A percentile compares a stretch with the other conserved stretches of the same genome.
Evolutionary conservation across 768 basidiomycete species (phyloP).

Genomic region (Russula emetica): DNA sequence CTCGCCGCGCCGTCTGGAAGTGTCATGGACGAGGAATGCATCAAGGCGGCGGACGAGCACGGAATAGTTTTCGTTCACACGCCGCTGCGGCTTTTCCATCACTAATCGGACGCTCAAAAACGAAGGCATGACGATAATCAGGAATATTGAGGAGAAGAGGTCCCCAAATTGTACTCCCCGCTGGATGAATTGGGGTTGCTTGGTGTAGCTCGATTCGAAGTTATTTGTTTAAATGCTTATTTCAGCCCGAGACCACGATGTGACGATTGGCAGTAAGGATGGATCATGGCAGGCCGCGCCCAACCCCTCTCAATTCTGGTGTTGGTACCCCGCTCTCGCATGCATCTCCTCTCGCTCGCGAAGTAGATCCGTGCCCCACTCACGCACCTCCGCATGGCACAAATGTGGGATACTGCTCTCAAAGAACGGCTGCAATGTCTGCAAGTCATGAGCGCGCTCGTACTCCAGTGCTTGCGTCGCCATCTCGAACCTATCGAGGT

Average conservation of each 20-base stretch:
- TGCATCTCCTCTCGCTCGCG: constrained; percentile 42
- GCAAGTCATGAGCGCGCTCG: constrained; percentile 48
- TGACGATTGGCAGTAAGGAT: too few relatives aligned
- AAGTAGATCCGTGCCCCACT: constrained; percentile 60
- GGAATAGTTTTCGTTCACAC: constrained; percentile 91
- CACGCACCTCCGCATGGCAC: constrained; percentile 64
- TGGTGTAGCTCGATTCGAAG: background rate
- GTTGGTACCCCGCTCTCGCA: background rate
- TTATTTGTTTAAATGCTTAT: background rate
- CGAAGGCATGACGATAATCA: background rate
- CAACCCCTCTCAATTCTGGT: background rate
- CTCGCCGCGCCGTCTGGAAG: constrained; percentile 89
- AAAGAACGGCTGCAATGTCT: constrained; percentile 68
- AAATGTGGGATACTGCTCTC: constrained; percentile 73
- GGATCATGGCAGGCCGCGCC: background rate
- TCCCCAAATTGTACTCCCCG: constrained; percentile 1
- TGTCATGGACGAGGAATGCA: constrained; percentile 96
- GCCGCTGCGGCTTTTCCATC: constrained; percentile 83
- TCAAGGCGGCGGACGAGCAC: constrained; percentile 94
- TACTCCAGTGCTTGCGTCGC: constrained; percentile 80
- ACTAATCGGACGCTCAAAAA: constrained; percentile 41
- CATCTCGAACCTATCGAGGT: constrained; percentile 86
- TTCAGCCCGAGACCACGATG: too few relatives aligned
- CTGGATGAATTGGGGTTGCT: background rate
- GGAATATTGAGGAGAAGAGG: background rate